phyloP scores from a whole-genome alignment of 2,329 filamentous ascomycete genomes.

The Monascus ruber region DNA sequence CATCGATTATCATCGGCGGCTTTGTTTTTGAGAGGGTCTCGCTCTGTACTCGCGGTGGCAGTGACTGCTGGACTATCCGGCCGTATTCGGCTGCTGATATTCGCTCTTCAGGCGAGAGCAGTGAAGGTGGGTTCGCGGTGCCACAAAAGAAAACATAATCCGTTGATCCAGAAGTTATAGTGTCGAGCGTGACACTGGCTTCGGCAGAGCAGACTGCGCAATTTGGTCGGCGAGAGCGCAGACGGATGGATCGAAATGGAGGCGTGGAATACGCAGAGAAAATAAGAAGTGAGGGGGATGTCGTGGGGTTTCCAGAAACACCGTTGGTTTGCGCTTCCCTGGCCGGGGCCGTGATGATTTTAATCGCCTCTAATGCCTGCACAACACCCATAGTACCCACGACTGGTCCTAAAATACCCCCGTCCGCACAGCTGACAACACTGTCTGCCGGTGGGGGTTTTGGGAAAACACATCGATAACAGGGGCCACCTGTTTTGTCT shows the following conservation, averaged over 20 bases:
- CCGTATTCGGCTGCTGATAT: constrained; percentile 53
- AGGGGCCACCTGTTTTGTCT: constrained; percentile 56
- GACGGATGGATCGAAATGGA: constrained; percentile 60
- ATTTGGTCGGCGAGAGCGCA: constrained; percentile 56
- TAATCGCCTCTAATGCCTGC: constrained; percentile 81
- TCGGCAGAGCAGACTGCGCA: constrained; percentile 66
- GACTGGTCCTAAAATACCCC: constrained; percentile 82
- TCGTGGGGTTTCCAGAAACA: constrained; percentile 9
- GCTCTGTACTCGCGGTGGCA: too few species aligned
- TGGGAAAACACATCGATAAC: constrained; percentile 89
- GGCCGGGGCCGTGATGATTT: constrained; percentile 51
- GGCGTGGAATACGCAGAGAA: constrained; percentile 34
- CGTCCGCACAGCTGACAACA: constrained; percentile 80
- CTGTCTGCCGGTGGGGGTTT: constrained; percentile 73
- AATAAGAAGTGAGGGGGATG: constrained; percentile 28
- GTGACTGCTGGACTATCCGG: constrained; percentile 10
- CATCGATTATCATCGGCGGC: constrained; percentile 60
- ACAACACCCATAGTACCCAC: constrained; percentile 89
- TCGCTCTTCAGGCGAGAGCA: constrained; percentile 54
- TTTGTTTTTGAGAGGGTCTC: constrained; percentile 4
- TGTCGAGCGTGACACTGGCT: constrained; percentile 51
- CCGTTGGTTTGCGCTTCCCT: constrained; percentile 13
- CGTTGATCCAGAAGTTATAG: constrained; percentile 52
- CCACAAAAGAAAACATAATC: constrained; percentile 88
- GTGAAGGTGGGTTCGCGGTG: constrained; percentile 40